Conservation (phyloP, 768 basidiomycete genomes). For the button mushroom (Agaricus bisporus) region DNA sequence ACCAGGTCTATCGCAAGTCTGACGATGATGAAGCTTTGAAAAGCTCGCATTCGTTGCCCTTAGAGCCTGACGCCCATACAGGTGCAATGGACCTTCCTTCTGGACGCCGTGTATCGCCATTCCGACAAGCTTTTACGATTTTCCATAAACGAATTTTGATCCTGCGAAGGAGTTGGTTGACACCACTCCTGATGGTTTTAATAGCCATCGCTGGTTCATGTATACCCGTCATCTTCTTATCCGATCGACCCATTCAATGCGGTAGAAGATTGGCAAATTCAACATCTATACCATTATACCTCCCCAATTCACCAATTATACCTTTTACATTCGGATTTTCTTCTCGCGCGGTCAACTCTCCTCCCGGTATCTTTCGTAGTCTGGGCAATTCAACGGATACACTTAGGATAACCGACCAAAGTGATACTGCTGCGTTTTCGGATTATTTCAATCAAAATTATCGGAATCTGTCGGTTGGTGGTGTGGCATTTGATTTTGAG, state of each 20-base stretch:
- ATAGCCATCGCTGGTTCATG: slow-evolving; percentile 58
- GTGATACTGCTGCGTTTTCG: slow-evolving; percentile 57
- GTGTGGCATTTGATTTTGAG: slow-evolving; percentile 53
- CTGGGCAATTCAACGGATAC: slow-evolving; percentile 35
- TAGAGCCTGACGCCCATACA: slow-evolving; percentile 14
- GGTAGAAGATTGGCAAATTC: slow-evolving; percentile 29
- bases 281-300: slow-evolving; percentile 43
- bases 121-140: slow-evolving; percentile 65
- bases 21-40: slow-evolving; percentile 15
- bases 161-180: slow-evolving; percentile 62
- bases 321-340: slow-evolving; percentile 22
- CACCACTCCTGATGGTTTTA: slow-evolving; percentile 46
- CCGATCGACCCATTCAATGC: slow-evolving; percentile 46
- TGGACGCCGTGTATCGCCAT: slow-evolving; percentile 48
- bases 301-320: slow-evolving; percentile 40
- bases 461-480: slow-evolving; percentile 55
- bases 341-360: slow-evolving; percentile 41
- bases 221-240: slow-evolving; percentile 63
- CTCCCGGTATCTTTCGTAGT: slow-evolving; percentile 42
- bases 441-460: slow-evolving; percentile 44
- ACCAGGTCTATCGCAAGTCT: slow-evolving; percentile 16
- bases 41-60: slow-evolving; percentile 15
- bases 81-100: slow-evolving; percentile 36
- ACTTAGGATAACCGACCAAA: slow-evolving; percentile 34
- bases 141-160: slow-evolving; percentile 67